Conservation (phyloP, 164 flowering plant species). For the Echeveria elegans region DNA sequence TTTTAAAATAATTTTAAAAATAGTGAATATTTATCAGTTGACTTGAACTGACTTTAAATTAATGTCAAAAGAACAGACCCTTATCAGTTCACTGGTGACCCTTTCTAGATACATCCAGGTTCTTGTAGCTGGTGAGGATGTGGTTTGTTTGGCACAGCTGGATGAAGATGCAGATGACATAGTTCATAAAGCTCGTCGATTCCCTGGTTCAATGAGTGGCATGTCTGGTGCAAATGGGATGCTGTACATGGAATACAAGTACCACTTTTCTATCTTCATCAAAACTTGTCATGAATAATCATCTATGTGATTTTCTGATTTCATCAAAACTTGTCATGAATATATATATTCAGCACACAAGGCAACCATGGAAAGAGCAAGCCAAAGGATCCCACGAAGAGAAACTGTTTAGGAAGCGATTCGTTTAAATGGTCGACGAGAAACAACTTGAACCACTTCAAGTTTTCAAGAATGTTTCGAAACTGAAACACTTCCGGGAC, state of each 20-base stretch:
- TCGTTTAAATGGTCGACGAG: constrained; percentile 21
- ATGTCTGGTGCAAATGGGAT: constrained; percentile 89
- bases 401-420: constrained; percentile 64
- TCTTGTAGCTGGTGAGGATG: constrained; percentile 75
- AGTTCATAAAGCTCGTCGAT: constrained; percentile 66
- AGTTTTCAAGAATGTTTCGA: no score
- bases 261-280: constrained; percentile 7
- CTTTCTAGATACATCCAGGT: constrained; percentile 34
- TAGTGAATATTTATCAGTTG: no score
- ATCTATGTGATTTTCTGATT: not conserved
- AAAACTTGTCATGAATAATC: not conserved
- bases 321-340: not conserved
- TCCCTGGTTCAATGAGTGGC: constrained; percentile 68
- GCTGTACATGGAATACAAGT: constrained; percentile 95
- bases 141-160: constrained; percentile 73
- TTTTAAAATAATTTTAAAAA: no score
- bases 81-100: no score
- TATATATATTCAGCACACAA: constrained; percentile 35
- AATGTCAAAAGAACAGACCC: no score
- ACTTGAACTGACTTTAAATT: no score
- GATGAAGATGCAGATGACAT: constrained; percentile 87
- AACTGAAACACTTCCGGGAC: no score
- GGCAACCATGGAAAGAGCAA: constrained; percentile 46
- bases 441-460: no score
- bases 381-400: constrained; percentile 83